Evolutionary conservation across 2,329 filamentous ascomycete species (phyloP), one percentile per base, ranked within the genome.

Genomic region (Pseudomassariella vexata): DNA sequence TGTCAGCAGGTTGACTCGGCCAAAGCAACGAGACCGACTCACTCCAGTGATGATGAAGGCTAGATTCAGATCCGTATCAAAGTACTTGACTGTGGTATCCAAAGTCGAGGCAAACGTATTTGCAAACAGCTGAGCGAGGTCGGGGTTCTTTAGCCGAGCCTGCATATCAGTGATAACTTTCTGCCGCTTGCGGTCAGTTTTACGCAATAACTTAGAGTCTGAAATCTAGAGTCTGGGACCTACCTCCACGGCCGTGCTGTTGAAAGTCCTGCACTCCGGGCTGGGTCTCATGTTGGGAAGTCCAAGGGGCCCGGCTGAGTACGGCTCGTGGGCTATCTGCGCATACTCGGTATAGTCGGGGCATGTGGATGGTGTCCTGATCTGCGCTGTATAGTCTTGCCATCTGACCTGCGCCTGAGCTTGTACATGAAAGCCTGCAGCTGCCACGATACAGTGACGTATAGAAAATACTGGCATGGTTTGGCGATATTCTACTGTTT

Each of bases 141-240:
- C 30, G 7, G 30, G 30, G 10, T 32, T 23, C 30, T 32, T 32
- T 6, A 32, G 30, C 5, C 30, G 30, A 2, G 30, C 22, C 30
- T 32, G 22, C 30, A 32, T 32, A 9, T 32, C 30, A 3, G 10
- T 24, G 11, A 32, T 32, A 17, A 32, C 30, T 32, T 32, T 32
- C 30, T 32, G 21, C n/a, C 22, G 3, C 6, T 4, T 12, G 14
- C 20, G 17, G 9, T 2, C 9, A 12, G 5, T 5, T 10, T 11
- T 6, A 2, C 22, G 10, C 22, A 5, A 5, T 24, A 10, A 11
- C 22, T 6, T 24, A 5, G 10, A 11, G 4, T 6, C 12, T 6
- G 22, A 24, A 24, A 3, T n/a, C n/a, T n/a, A n/a, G n/a, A n/a
- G n/a, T n/a, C n/a, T n/a, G 6, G 6, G 5, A 24, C 30, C 5